Evolutionary conservation across 1,139 yeast genomes (phyloP), one percentile per base, ranked within the genome.

Genomic region (Scheffersomyces lignicola): DNA sequence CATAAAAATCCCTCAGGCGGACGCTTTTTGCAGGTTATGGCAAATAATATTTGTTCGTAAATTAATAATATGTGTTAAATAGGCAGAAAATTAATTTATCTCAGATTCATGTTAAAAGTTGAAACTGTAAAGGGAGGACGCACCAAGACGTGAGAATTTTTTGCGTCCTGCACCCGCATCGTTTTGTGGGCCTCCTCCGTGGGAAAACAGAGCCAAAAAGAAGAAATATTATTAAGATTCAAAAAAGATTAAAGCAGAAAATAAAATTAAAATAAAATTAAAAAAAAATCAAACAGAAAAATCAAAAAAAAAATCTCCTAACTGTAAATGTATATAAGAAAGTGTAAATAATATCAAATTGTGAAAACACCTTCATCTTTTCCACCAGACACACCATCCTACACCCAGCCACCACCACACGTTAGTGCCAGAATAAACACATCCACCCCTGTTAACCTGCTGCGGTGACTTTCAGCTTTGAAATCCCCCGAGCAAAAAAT

Each of bases 1-100:
- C 28, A 14, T 24, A 24, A 24, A 24, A 24, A 24, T 24, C 28
- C 28, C 28, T 24, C 28, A 24, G 28, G 28, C 28, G 28, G 28
- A 14, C 11, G 6, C 11, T 6, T 7, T 14, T 11, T 23, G 26
- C 26, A 23, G 11, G 6, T 23, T 9, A 12, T 23, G 26, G 7
- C 11, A 23, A 23, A 6, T 5, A 6, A 23, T n/a, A n/a, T n/a
- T n/a, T 7, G 14, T 24, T 24, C 28, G 28, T 24, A 24, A 24
- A 24, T 9, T 23, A 7, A 23, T 23, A 20, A 20, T 20, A 20
- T 20, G 23, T 20, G 23, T 9, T 8, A 20, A 20, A 9, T 20
- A 20, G 23, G 23, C n/a, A 7, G 13, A 24, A 24, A 24, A 24
- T 24, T 14, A 7, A 14, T 14, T 7, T 24, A 4, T 24, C 10